Conservation (phyloP, 768 basidiomycete species). For the Rubroboletus satanas region DNA sequence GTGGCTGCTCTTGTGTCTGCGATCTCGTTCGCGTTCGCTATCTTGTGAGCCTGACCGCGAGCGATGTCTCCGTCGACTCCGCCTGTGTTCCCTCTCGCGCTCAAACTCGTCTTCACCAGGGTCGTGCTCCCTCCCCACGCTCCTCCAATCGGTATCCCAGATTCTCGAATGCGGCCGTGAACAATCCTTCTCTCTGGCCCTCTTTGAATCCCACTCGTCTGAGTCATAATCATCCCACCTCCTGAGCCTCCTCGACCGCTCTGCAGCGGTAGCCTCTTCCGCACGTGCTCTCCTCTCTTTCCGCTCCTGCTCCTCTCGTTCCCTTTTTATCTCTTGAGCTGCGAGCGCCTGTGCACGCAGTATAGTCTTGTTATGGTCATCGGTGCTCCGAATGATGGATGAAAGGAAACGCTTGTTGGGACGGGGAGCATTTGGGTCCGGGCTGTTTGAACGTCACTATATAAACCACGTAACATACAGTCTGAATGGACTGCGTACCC, state of each 20-base stretch:
- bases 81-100: conserved; percentile 15
- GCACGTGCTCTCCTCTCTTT: conserved; percentile 62
- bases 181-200: conserved; percentile 39
- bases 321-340: conserved; percentile 67
- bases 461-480: neutral
- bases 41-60: conserved; percentile 31
- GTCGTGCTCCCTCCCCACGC: conserved; percentile 40
- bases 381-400: conserved; percentile 88
- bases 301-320: conserved; percentile 62
- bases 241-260: conserved; percentile 44
- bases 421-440: conserved; percentile 70
- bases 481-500: conserved; percentile 37
- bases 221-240: conserved; percentile 29
- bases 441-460: conserved; percentile 33
- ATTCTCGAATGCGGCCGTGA: conserved; percentile 40
- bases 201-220: conserved; percentile 35
- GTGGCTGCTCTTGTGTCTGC: conserved; percentile 19
- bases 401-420: conserved; percentile 80
- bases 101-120: conserved; percentile 34
- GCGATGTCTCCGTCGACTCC: conserved; percentile 24
- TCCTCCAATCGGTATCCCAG: conserved; percentile 45
- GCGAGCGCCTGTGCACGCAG: conserved; percentile 68
- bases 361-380: conserved; percentile 91
- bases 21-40: conserved; percentile 18
- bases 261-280: conserved; percentile 71